Evolutionary conservation across 805 yeast species (phyloP).

Genomic region (Candida germanica): DNA sequence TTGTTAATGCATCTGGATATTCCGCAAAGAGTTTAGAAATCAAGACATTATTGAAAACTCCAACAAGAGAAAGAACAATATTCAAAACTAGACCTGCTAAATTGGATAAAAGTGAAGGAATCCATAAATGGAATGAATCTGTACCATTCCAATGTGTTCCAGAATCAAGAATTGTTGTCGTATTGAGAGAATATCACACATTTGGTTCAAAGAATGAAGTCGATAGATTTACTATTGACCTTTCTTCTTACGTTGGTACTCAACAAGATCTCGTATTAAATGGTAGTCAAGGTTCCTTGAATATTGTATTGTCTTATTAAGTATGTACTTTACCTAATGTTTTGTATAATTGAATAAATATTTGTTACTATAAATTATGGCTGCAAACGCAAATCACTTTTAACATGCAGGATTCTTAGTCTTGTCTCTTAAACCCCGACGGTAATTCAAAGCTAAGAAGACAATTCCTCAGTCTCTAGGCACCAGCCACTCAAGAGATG

Average conservation of each 20-base stretch:
- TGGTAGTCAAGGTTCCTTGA: constrained; percentile 40
- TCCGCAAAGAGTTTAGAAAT: constrained; percentile 44
- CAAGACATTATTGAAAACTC: constrained; percentile 48
- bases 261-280: constrained; percentile 36
- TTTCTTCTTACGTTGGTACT: constrained; percentile 49
- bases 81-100: constrained; percentile 63
- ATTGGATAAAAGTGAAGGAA: constrained; percentile 36
- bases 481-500: too few species aligned
- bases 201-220: constrained; percentile 68
- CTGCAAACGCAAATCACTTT: too few species aligned
- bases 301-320: constrained; percentile 7
- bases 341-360: constrained; percentile 2
- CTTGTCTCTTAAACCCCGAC: too few species aligned
- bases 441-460: too few species aligned
- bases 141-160: constrained; percentile 64
- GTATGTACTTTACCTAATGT: constrained; percentile 3
- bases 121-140: constrained; percentile 58
- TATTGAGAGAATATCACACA: constrained; percentile 63
- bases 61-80: constrained; percentile 52
- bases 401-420: too few species aligned
- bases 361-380: not conserved
- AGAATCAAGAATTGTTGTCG: constrained; percentile 57
- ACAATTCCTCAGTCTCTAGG: too few species aligned
- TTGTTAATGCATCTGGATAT: constrained; percentile 47
- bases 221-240: constrained; percentile 53